Percentiles rank a stretch among this genome's conserved stretches.
Evolutionary conservation across 2,329 filamentous ascomycete species (phyloP).

Genomic region (Colletotrichum lentis): DNA sequence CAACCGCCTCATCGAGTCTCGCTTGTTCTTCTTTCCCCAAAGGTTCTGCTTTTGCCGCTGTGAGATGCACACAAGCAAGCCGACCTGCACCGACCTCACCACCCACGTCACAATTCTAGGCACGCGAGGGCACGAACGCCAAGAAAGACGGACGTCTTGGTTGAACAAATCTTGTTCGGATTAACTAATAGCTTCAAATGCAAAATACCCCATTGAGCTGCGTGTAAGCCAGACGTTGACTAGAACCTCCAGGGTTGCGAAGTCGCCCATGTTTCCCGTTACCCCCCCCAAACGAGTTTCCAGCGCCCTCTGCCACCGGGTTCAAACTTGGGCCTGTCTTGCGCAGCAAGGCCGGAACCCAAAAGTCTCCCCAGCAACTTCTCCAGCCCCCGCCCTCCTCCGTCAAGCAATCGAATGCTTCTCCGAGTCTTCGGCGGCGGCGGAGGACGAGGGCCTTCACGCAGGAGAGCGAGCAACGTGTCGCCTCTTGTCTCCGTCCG

Average conservation of each 20-base stretch:
- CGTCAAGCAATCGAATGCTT: conserved; percentile 17
- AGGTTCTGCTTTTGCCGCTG: neutral
- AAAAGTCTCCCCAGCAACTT: conserved; percentile 22
- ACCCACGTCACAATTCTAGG: too few relatives aligned
- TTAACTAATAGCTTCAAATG: conserved; percentile 54
- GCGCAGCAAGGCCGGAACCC: conserved; percentile 28
- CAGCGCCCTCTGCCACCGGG: conserved; percentile 41
- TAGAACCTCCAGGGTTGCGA: conserved; percentile 44
- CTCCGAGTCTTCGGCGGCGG: conserved; percentile 10
- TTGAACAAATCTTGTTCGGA: conserved; percentile 46
- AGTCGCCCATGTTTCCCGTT: conserved; percentile 13
- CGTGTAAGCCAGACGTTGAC: conserved; percentile 47
- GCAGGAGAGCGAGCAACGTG: conserved; percentile 32
- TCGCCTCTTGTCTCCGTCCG: conserved; percentile 20
- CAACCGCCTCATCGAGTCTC: neutral
- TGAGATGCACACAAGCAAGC: too few relatives aligned
- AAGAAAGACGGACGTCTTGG: neutral
- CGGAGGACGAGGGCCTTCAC: conserved; percentile 7
- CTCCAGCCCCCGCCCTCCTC: conserved; percentile 8
- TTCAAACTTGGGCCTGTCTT: neutral
- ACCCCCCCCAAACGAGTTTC: conserved; percentile 44
- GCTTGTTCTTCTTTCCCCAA: neutral
- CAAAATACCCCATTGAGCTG: conserved; percentile 49
- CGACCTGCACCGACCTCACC: neutral
- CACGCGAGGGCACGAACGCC: neutral